A percentile compares a stretch with the other conserved stretches of the same genome.
phyloP scores from a whole-genome alignment of 1,284 basidiomycete genomes.

The Pisolithus thermaeus region DNA sequence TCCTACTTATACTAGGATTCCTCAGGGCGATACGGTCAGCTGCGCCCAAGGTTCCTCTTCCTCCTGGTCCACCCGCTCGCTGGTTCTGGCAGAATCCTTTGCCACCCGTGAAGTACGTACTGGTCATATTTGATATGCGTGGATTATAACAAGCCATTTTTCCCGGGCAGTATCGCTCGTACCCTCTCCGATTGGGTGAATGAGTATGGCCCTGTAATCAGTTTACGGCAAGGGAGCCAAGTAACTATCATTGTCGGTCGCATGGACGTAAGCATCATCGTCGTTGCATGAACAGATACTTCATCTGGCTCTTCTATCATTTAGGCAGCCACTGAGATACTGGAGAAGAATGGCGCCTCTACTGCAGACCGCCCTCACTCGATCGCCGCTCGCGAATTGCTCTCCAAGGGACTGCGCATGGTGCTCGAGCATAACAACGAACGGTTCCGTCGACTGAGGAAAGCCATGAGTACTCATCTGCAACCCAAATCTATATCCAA shows the following conservation, averaged over 20 bases:
- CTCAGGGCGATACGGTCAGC: neutral
- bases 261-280: slow-evolving; percentile 24
- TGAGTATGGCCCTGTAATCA: slow-evolving; percentile 30
- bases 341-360: slow-evolving; percentile 30
- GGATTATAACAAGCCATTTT: neutral
- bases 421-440: slow-evolving; percentile 20
- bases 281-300: neutral
- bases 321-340: slow-evolving; percentile 26
- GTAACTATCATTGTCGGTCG: slow-evolving; percentile 26
- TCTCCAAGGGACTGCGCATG: slow-evolving; percentile 20
- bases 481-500: slow-evolving; percentile 29
- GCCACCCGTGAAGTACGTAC: slow-evolving; percentile 17
- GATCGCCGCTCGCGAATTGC: slow-evolving; percentile 24
- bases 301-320: neutral
- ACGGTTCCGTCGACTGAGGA: slow-evolving; percentile 24
- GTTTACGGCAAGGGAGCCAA: slow-evolving; percentile 21
- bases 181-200: slow-evolving; percentile 22
- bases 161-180: slow-evolving; percentile 10
- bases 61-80: slow-evolving; percentile 21
- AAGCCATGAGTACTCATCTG: slow-evolving; percentile 33
- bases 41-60: slow-evolving; percentile 10
- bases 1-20: neutral
- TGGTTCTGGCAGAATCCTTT: slow-evolving; percentile 25
- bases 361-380: slow-evolving; percentile 28
- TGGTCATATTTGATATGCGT: neutral